Conservation (phyloP, 148 eudicot species). For the Camellia sinensis region DNA sequence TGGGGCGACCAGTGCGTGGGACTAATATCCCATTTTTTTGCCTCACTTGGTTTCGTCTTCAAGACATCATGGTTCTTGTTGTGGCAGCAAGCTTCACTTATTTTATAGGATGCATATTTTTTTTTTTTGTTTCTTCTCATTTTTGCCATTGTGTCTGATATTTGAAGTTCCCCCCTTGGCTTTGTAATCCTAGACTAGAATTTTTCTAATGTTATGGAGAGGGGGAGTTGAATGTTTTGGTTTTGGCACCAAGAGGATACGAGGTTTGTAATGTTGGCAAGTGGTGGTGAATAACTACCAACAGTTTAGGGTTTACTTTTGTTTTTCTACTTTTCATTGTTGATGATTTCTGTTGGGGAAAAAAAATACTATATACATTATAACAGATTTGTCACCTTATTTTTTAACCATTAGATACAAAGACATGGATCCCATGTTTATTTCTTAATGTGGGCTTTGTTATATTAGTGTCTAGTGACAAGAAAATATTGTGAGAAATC, state of each 20-base stretch:
- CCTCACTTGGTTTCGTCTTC: background rate
- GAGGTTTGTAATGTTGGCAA: background rate
- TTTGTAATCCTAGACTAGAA: background rate
- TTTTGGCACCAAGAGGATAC: background rate
- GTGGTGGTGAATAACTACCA: background rate
- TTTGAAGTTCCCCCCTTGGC: constrained; percentile 2
- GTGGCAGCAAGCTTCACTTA: background rate
- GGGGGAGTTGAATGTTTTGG: constrained; percentile 10
- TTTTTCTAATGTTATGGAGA: background rate
- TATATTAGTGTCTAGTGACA: no score
- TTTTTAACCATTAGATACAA: no score
- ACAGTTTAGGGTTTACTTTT: background rate
- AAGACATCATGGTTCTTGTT: background rate
- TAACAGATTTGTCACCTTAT: no score
- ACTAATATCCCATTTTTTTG: constrained; percentile 15
- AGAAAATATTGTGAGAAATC: no score
- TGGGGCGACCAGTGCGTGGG: constrained; percentile 41
- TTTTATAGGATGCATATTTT: background rate
- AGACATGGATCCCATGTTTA: no score
- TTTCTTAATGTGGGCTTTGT: no score
- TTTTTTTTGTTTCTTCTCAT: background rate
- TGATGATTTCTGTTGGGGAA: background rate
- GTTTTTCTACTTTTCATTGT: background rate
- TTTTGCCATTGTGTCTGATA: background rate
- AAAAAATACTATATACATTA: no score